Percentiles rank a stretch among this genome's conserved stretches.
Conservation (phyloP, 192 early-diverging fungal genomes). For the Podila epicladia region DNA sequence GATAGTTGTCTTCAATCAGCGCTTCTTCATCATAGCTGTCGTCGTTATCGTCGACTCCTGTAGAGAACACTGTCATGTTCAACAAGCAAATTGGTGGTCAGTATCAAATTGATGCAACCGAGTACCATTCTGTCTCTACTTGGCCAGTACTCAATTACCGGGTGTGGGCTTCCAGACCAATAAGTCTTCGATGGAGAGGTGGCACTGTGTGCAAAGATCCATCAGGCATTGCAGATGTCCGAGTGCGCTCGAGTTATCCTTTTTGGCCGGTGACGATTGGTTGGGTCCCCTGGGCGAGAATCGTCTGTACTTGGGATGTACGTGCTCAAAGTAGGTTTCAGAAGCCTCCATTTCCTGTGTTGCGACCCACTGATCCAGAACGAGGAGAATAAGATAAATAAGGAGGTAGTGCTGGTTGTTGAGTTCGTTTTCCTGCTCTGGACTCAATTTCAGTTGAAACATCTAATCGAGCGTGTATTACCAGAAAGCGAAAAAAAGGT, state of each 20-base stretch:
- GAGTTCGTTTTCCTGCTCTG: slow-evolving; percentile 25
- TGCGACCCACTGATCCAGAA: slow-evolving; percentile 44
- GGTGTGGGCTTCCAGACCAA: slow-evolving; percentile 39
- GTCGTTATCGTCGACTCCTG: slow-evolving; percentile 31
- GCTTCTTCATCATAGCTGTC: slow-evolving; percentile 44
- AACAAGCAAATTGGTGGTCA: background rate
- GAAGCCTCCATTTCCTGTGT: slow-evolving; percentile 29
- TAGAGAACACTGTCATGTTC: slow-evolving; percentile 25
- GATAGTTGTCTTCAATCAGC: slow-evolving; percentile 45
- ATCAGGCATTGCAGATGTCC: slow-evolving; percentile 26
- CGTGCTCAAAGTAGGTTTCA: slow-evolving; percentile 26
- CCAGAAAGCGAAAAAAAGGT: background rate
- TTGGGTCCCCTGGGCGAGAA: slow-evolving; percentile 38
- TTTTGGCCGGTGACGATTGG: slow-evolving; percentile 1
- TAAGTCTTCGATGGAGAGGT: slow-evolving; percentile 33
- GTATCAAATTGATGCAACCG: too few relatives aligned
- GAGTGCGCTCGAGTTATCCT: slow-evolving; percentile 8
- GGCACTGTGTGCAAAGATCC: slow-evolving; percentile 28
- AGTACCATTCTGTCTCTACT: too few relatives aligned
- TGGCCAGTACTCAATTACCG: background rate
- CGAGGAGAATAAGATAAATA: slow-evolving; percentile 24
- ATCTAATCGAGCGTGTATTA: slow-evolving; percentile 1
- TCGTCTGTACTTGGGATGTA: slow-evolving; percentile 36
- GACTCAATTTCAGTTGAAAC: slow-evolving; percentile 19
- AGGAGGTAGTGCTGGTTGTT: slow-evolving; percentile 49